Percentiles rank a stretch among this genome's conserved stretches.
Evolutionary conservation across 768 basidiomycete genomes (phyloP).

Genomic region (Macrolepiota albuminosa): DNA sequence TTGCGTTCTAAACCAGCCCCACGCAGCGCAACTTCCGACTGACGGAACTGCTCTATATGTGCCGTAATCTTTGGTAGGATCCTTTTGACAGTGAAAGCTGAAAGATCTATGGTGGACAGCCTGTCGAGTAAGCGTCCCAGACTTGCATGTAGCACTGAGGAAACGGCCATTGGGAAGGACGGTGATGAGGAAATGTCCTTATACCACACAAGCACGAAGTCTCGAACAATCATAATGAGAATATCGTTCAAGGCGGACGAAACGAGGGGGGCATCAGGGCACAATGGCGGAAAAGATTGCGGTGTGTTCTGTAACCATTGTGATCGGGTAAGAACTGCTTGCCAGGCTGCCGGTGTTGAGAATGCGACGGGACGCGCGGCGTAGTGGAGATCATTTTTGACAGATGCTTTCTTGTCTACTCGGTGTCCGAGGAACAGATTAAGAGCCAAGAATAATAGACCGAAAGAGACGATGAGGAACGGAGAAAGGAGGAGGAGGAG

Average conservation of each 20-base stretch:
- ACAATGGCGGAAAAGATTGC: conserved; percentile 61
- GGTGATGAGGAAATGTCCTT: conserved; percentile 78
- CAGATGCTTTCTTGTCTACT: conserved; percentile 43
- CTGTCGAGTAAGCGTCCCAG: conserved; percentile 55
- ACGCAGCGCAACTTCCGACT: conserved; percentile 82
- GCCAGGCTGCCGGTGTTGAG: conserved; percentile 94
- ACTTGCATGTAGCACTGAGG: conserved; percentile 64
- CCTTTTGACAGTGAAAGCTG: conserved; percentile 73
- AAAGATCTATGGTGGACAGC: conserved; percentile 57
- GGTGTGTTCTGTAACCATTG: conserved; percentile 80
- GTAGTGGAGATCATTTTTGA: conserved; percentile 36
- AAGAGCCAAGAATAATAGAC: conserved; percentile 46
- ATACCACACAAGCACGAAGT: conserved; percentile 93
- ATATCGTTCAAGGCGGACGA: conserved; percentile 77
- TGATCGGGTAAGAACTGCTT: conserved; percentile 82
- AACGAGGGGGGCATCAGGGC: conserved; percentile 57
- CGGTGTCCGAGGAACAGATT: conserved; percentile 53
- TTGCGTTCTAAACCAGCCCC: conserved; percentile 79
- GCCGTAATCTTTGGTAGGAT: conserved; percentile 86
- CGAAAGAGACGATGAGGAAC: conserved; percentile 43
- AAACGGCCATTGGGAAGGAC: conserved; percentile 84
- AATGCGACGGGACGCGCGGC: conserved; percentile 77
- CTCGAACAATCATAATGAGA: conserved; percentile 73
- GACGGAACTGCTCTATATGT: conserved; percentile 86
- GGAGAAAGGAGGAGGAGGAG: conserved; percentile 62